A percentile compares a stretch with the other conserved stretches of the same genome.
Conservation (phyloP, 805 yeast species). For the Saturnispora mendoncae region DNA sequence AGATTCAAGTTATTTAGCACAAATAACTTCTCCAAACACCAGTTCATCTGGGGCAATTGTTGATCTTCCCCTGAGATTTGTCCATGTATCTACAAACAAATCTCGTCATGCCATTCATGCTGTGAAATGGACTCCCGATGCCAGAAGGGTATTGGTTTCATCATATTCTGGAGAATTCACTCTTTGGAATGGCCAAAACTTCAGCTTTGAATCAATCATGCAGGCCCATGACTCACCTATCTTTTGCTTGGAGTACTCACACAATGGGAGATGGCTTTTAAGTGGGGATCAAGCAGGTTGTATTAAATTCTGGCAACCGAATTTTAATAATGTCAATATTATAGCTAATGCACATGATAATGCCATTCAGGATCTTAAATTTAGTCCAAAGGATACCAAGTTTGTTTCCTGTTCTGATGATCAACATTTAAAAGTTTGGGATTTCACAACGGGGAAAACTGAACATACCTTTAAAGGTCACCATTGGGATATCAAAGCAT, state of each 20-base stretch:
- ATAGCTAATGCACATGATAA: slow-evolving; percentile 64
- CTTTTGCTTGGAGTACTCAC: slow-evolving; percentile 69
- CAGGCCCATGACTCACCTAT: slow-evolving; percentile 96
- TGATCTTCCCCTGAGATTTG: slow-evolving; percentile 72
- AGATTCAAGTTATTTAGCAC: slow-evolving; percentile 55
- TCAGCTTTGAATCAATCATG: slow-evolving; percentile 94
- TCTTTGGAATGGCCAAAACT: slow-evolving; percentile 91
- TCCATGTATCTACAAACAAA: slow-evolving; percentile 85
- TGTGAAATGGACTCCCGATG: slow-evolving; percentile 96
- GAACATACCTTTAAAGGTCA: slow-evolving; percentile 81
- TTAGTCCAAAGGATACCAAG: slow-evolving; percentile 83
- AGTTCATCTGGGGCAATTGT: slow-evolving; percentile 37
- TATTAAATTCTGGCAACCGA: slow-evolving; percentile 95
- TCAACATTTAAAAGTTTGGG: slow-evolving; percentile 84
- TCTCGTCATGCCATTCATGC: slow-evolving; percentile 85
- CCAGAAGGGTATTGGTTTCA: slow-evolving; percentile 81
- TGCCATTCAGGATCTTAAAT: slow-evolving; percentile 77
- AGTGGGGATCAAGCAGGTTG: slow-evolving; percentile 91
- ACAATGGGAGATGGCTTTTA: slow-evolving; percentile 88
- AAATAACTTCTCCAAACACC: slow-evolving; percentile 54
- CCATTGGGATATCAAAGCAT: slow-evolving; percentile 97
- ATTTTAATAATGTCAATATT: slow-evolving; percentile 90
- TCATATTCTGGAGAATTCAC: slow-evolving; percentile 94
- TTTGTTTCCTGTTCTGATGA: slow-evolving; percentile 95
- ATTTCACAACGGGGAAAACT: slow-evolving; percentile 78